Conservation (phyloP, 768 basidiomycete species). For the Clavaria fumosa region DNA sequence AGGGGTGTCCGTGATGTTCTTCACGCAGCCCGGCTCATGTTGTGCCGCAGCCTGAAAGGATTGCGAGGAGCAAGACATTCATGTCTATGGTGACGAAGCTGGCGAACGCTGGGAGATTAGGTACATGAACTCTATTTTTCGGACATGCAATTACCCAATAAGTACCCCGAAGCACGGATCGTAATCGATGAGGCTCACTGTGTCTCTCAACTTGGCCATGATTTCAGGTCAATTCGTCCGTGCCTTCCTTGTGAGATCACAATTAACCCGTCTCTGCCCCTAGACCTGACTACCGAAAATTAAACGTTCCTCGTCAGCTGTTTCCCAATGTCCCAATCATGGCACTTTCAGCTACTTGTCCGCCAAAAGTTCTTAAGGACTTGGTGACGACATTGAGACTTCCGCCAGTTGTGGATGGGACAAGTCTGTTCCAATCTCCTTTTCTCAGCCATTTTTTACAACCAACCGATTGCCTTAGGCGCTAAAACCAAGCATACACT, state of each 20-base stretch:
- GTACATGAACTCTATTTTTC: too few relatives aligned
- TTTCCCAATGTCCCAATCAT: slow-evolving; percentile 73
- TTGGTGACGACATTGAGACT: slow-evolving; percentile 57
- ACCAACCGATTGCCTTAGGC: too few relatives aligned
- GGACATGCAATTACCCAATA: too few relatives aligned
- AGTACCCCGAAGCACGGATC: slow-evolving; percentile 56
- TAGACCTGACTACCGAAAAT: slow-evolving; percentile 75
- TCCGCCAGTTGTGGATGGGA: slow-evolving; percentile 42
- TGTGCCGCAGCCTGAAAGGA: slow-evolving; percentile 62
- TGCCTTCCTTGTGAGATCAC: not conserved
- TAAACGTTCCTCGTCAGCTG: slow-evolving; percentile 54
- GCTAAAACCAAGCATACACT: slow-evolving; percentile 55
- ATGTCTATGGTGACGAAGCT: slow-evolving; percentile 49
- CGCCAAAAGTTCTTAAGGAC: slow-evolving; percentile 63
- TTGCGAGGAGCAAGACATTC: slow-evolving; percentile 64
- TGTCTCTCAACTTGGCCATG: slow-evolving; percentile 66
- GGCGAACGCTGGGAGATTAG: slow-evolving; percentile 40
- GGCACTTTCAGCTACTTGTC: slow-evolving; percentile 75
- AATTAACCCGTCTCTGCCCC: not conserved
- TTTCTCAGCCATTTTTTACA: too few relatives aligned
- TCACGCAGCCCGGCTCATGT: too few relatives aligned
- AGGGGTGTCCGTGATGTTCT: too few relatives aligned
- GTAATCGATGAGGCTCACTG: slow-evolving; percentile 89
- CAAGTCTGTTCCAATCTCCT: too few relatives aligned
- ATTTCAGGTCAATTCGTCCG: slow-evolving; percentile 48